Evolutionary conservation across 1,284 basidiomycete genomes (phyloP).

Genomic region (Bjerkandera adusta): DNA sequence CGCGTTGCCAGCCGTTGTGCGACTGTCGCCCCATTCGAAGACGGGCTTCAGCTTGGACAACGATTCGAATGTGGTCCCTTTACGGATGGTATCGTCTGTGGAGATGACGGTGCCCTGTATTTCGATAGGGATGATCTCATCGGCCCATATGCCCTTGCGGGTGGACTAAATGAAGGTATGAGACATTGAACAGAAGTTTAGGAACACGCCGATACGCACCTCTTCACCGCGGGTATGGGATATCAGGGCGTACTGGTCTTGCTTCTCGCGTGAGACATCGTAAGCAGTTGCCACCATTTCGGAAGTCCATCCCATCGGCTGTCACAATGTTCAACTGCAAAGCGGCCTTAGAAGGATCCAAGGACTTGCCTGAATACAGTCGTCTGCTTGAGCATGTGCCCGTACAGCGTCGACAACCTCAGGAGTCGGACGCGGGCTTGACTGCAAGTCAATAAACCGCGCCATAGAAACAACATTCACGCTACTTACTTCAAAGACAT

Average conservation of each 20-base stretch:
- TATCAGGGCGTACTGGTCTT: constrained; percentile 80
- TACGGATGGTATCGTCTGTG: constrained; percentile 81
- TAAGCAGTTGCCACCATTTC: constrained; percentile 83
- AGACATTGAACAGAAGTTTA: neutral
- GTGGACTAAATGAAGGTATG: constrained; percentile 44
- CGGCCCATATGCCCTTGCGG: constrained; percentile 63
- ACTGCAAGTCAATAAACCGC: no score
- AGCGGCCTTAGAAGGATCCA: neutral
- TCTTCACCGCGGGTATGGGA: constrained; percentile 78
- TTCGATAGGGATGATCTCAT: constrained; percentile 81
- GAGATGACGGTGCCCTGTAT: constrained; percentile 55
- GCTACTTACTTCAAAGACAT: constrained; percentile 81
- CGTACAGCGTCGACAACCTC: constrained; percentile 60
- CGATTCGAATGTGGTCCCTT: constrained; percentile 70
- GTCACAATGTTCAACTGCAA: constrained; percentile 1
- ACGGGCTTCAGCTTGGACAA: constrained; percentile 69
- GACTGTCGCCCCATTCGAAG: constrained; percentile 74
- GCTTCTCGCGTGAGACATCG: constrained; percentile 70
- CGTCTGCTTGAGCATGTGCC: constrained; percentile 55
- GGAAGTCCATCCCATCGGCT: constrained; percentile 94
- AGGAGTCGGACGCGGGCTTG: constrained; percentile 80
- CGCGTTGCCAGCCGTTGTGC: constrained; percentile 88
- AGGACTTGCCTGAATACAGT: constrained; percentile 67
- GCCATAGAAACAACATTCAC: no score
- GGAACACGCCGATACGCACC: constrained; percentile 31